Base-by-base conservation (phyloP, 208 protist species). In the Trypanosoma platydactyli region DNA sequence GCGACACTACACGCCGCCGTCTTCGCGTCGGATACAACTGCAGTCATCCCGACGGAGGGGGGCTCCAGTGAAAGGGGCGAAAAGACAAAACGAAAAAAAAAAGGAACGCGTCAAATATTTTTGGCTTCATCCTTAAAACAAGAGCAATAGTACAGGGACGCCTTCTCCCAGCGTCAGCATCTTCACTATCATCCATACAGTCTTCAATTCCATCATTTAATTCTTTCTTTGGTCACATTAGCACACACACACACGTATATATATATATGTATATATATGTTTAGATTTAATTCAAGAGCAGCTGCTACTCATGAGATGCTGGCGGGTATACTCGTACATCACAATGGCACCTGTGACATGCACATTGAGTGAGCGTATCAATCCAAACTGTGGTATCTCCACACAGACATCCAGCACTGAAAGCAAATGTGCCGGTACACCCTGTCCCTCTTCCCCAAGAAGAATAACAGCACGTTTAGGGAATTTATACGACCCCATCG, bases 301-400 rank as follows among this genome's bases (percentile, higher is more conserved):
- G 11, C 22, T 5, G 9, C 60, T 52, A 16, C 24, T 40, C 91
- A 96, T 94, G 22, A 85, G 56, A 56, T 88, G 78, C 64, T 97
- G 94, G 7, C 79, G 67, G 44, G 90, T 94, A 79, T 96, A 97
- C 73, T 96, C 90, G 70, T 94, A 97, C 78, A 97, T 93, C 44
- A 81, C 75, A 24, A 97, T 83, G 15, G 88, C 85, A 29, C 87
- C 90, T 12, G 89, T 92, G 3, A 97, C 94, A 71, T 97, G 94
- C 42, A 97, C 94, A 62, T 97, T 97, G 20, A 97, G 74, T 4
- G 88, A 96, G 46, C 90, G 88, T 38, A 97, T 94, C 1, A 97
- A 66, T 12, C 94, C 94, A 56, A 89, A 95, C 73, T 97, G 94
- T 41, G 94, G 91, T 41, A 97, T 94, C 72, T 96, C 91, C 1